phyloP scores from a whole-genome alignment of 129 eudicot species.

The Centrapalus pauciflorus region DNA sequence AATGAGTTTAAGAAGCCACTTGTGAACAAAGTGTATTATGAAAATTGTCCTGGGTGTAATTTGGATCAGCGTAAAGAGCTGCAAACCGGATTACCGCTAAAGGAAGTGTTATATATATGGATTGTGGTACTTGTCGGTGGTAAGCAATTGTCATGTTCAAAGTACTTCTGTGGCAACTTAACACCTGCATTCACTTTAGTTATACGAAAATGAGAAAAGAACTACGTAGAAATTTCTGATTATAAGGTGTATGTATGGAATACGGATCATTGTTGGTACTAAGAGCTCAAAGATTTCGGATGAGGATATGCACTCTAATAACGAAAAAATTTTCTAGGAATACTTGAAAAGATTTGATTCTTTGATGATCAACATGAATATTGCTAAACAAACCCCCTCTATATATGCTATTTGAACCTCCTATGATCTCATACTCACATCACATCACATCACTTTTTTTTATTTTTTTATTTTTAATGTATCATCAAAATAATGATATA shows the following conservation, averaged over 20 bases:
- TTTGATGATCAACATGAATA: no score
- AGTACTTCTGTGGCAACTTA: neutral
- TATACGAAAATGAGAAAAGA: neutral
- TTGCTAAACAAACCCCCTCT: no score
- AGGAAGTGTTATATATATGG: slow-evolving; percentile 54
- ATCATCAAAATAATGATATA: no score
- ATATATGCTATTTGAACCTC: no score
- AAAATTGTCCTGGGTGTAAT: slow-evolving; percentile 66
- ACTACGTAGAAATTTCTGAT: neutral
- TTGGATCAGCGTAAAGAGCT: slow-evolving; percentile 43
- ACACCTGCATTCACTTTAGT: neutral
- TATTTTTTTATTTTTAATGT: no score
- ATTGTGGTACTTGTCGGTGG: slow-evolving; percentile 49
- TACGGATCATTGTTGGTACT: no score
- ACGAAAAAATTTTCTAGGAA: no score
- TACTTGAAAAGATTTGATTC: no score
- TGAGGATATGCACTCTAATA: no score
- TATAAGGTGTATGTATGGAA: neutral
- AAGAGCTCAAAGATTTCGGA: no score
- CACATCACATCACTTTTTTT: no score
- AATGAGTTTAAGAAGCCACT: slow-evolving; percentile 27
- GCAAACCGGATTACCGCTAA: slow-evolving; percentile 50
- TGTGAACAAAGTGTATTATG: slow-evolving; percentile 39
- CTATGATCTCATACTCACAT: no score
- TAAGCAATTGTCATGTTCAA: slow-evolving; percentile 12